Percentiles rank a stretch among this genome's conserved stretches.
Evolutionary conservation across 176 grass and related monocot species (phyloP).

Genomic region (Tillandsia leiboldiana): DNA sequence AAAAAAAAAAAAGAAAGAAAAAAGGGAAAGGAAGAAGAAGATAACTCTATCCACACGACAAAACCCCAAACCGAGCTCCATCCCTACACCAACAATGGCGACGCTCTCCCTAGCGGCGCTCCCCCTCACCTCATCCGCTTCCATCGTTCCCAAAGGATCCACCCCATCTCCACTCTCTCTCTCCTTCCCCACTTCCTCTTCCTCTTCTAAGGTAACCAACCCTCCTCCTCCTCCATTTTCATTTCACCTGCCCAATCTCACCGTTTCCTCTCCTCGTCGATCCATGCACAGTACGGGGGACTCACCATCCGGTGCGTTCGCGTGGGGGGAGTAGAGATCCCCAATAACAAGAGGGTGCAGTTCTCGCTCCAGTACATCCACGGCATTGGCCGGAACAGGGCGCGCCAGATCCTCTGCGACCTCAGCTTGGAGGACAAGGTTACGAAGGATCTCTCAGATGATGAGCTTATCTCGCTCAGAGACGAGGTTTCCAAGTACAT

Average conservation of each 20-base stretch:
- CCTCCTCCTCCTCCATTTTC: not conserved
- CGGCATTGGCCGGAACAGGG: conserved; percentile 60
- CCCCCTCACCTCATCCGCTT: conserved; percentile 38
- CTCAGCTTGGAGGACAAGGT: conserved; percentile 71
- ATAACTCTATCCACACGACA: too few species aligned
- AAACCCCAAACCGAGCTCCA: not conserved
- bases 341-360: conserved; percentile 86
- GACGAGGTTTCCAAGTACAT: conserved; percentile 91
- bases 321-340: conserved; percentile 91
- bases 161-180: not conserved
- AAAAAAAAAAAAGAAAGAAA: too few species aligned
- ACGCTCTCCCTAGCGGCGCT: conserved; percentile 43
- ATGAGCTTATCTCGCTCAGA: conserved; percentile 76
- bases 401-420: conserved; percentile 68
- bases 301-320: conserved; percentile 76
- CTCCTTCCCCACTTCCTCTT: conserved; percentile 23
- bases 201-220: conserved; percentile 22
- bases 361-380: conserved; percentile 88
- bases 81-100: conserved; percentile 31
- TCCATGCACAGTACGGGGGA: conserved; percentile 24
- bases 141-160: conserved; percentile 28
- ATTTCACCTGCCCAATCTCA: not conserved
- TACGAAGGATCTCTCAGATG: conserved; percentile 68
- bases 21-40: too few species aligned
- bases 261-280: conserved; percentile 5